Evolutionary conservation across 495 filamentous ascomycete species (phyloP), one percentile per base, ranked within the genome.

Genomic region (Annulohypoxylon nitens): DNA sequence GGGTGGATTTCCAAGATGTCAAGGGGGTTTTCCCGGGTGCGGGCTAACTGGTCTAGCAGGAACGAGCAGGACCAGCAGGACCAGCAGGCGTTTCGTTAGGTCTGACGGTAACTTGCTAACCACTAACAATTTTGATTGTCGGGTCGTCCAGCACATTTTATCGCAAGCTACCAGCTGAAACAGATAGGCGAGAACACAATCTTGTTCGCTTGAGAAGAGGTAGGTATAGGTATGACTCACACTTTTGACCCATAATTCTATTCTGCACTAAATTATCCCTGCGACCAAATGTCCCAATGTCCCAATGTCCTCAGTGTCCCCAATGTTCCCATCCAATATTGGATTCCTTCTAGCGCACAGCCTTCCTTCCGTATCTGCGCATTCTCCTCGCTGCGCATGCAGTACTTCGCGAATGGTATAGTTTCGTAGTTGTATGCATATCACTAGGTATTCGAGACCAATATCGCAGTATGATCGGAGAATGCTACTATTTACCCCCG

Each of bases 71-170:
- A 23, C 20, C 20, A 23, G 20, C 20, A 23, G 20, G 20, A 23
- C 20, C 20, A 23, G 20, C 12, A 43, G 39, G 11, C 14, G 39
- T 43, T 43, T 14, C 4, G 63, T 63, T 63, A 67, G 51, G 39
- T 53, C 53, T 69, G 18, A 71, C 51, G 47, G 76, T 78, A 25
- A 60, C 60, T 61, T 68, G 54, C 39, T 78, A 78, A 65, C 77
- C 66, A 75, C 69, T 78, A 76, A 70, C 70, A 76, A 78, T 72
- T 73, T 66, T 76, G 67, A 61, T 74, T 74, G 67, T 30, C 18
- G 9, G 25, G 30, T 18, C 11, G 14, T 57, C 25, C 12, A 63
- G 47, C 36, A 14, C 47, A 7, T 6, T 59, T 18, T 16, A 60
- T n/a, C 8, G 75, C 72, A 73, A 73, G 65, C 72, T 53, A 51